Percentiles rank a stretch among this genome's conserved stretches.
phyloP scores from a whole-genome alignment of 1,139 yeast genomes.

The Lizanozyma gosingica region DNA sequence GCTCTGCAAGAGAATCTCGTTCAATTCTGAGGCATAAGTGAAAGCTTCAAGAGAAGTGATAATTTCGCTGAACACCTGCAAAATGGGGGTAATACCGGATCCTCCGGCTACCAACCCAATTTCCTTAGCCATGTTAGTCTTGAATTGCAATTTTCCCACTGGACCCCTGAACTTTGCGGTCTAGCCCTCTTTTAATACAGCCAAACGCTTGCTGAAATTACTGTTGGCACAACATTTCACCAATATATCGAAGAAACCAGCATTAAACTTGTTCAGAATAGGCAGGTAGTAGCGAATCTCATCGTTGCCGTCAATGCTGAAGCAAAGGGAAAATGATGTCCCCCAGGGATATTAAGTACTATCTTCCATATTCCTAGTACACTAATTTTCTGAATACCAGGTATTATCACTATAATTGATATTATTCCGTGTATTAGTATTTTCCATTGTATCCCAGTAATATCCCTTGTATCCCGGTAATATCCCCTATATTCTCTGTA shows the following conservation, averaged over 20 bases:
- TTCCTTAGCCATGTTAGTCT: conserved; percentile 49
- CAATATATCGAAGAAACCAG: conserved; percentile 65
- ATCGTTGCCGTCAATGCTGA: conserved; percentile 48
- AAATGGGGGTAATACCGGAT: conserved; percentile 71
- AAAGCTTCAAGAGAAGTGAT: conserved; percentile 59
- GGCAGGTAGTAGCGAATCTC: conserved; percentile 68
- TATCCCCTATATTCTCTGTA: no score
- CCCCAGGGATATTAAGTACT: conserved; percentile 57
- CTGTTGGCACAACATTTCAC: conserved; percentile 70
- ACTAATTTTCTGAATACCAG: no score
- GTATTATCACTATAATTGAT: no score
- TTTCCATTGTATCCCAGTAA: no score
- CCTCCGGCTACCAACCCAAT: conserved; percentile 76
- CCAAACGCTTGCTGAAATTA: conserved; percentile 55
- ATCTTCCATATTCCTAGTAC: no score
- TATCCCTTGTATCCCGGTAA: no score
- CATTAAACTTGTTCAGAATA: conserved; percentile 57
- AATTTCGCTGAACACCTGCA: conserved; percentile 56
- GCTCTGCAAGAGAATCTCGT: conserved; percentile 59
- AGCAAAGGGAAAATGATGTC: conserved; percentile 62
- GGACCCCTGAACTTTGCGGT: conserved; percentile 69
- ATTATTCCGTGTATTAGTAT: no score
- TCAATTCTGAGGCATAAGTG: conserved; percentile 66
- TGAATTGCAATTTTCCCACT: conserved; percentile 57
- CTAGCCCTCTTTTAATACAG: conserved; percentile 53